A percentile compares a stretch with the other conserved stretches of the same genome.
phyloP scores from a whole-genome alignment of 2,329 filamentous ascomycete species.

The Nemania sp. region DNA sequence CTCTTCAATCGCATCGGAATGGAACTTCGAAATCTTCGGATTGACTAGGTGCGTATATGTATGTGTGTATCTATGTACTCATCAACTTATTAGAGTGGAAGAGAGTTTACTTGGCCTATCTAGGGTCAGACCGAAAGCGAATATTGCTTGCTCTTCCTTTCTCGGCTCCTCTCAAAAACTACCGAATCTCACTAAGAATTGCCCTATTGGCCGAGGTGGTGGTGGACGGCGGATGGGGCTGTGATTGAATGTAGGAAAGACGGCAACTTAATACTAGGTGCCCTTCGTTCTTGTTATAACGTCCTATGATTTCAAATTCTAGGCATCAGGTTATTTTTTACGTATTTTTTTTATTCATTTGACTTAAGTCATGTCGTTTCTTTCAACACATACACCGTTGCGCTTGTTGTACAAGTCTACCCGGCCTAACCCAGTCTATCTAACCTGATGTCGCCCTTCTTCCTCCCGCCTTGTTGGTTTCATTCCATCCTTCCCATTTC shows the following conservation, averaged over 20 bases:
- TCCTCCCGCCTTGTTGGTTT: neutral
- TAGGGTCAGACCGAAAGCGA: too few relatives aligned
- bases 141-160: neutral
- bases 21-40: too few relatives aligned
- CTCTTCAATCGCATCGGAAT: neutral
- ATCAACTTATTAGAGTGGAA: too few relatives aligned
- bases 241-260: neutral
- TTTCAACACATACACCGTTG: conserved; percentile 7
- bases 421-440: conserved; percentile 30
- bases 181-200: too few relatives aligned
- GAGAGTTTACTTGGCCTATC: too few relatives aligned
- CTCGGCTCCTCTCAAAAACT: neutral
- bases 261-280: too few relatives aligned
- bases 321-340: too few relatives aligned
- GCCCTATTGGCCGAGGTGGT: too few relatives aligned
- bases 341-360: neutral
- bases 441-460: conserved; percentile 15
- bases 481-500: neutral
- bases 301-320: too few relatives aligned
- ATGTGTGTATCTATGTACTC: too few relatives aligned
- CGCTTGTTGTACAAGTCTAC: conserved; percentile 36
- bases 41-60: too few relatives aligned
- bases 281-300: neutral
- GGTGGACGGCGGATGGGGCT: too few relatives aligned
- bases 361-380: neutral